phyloP scores from a whole-genome alignment of 1,284 basidiomycete genomes.

The Trametes hirsuta region DNA sequence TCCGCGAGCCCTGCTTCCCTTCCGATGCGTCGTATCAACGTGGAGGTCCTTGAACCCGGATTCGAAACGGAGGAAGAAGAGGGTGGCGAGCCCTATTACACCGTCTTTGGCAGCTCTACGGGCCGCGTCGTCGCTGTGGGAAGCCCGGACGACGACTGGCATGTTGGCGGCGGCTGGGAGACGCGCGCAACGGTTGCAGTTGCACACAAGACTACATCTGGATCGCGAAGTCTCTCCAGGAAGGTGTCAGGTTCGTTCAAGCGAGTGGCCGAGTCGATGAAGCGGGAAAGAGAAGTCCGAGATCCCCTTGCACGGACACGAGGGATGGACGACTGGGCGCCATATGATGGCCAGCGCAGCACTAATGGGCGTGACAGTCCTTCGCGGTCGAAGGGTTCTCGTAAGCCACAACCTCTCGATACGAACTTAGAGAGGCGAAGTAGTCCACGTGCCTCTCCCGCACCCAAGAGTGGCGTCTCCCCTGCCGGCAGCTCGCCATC shows the following conservation, averaged over 20 bases:
- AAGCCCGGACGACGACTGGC: constrained; percentile 38
- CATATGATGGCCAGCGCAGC: constrained; percentile 25
- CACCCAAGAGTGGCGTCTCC: constrained; percentile 11
- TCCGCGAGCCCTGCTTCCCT: not conserved
- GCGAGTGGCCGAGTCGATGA: constrained; percentile 32
- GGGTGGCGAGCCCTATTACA: constrained; percentile 49
- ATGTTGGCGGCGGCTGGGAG: constrained; percentile 18
- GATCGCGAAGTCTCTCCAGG: constrained; percentile 41
- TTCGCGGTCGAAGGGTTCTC: not conserved
- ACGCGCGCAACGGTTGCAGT: constrained; percentile 8
- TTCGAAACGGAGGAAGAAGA: constrained; percentile 24
- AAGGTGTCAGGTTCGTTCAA: constrained; percentile 55
- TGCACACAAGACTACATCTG: constrained; percentile 4
- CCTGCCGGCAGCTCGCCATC: constrained; percentile 12
- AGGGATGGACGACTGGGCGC: constrained; percentile 20
- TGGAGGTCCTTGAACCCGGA: not conserved
- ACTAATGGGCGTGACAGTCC: constrained; percentile 36
- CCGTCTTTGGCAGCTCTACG: constrained; percentile 52
- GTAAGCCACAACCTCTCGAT: constrained; percentile 16
- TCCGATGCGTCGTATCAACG: not conserved
- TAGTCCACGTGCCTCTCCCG: constrained; percentile 11
- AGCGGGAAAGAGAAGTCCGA: constrained; percentile 22
- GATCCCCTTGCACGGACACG: not conserved
- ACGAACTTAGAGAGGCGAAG: constrained; percentile 16
- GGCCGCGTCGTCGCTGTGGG: constrained; percentile 50